Conservation (phyloP, 2,329 filamentous ascomycete species). For the Ophiostoma piceae region DNA sequence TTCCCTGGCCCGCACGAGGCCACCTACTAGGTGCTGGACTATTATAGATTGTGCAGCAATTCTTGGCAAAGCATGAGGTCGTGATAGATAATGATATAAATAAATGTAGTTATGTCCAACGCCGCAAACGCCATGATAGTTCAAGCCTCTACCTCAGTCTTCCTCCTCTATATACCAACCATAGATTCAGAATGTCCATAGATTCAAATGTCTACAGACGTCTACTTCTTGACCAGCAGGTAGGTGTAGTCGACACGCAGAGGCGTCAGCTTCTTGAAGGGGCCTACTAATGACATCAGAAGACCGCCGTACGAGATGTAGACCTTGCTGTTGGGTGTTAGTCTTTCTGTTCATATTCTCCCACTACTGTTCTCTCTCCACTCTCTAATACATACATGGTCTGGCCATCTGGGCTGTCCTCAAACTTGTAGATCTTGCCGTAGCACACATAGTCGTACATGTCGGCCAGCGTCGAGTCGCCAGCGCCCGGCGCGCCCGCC, state of each 20-base stretch:
- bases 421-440: conserved; percentile 84
- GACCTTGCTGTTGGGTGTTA: conserved; percentile 61
- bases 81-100: neutral
- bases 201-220: too few relatives aligned
- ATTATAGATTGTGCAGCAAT: too few relatives aligned
- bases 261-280: conserved; percentile 90
- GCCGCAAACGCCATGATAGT: conserved; percentile 6
- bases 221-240: conserved; percentile 83
- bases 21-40: conserved; percentile 27
- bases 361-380: neutral
- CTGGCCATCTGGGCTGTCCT: conserved; percentile 71
- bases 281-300: conserved; percentile 83
- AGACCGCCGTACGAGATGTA: conserved; percentile 93
- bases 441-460: conserved; percentile 84
- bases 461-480: conserved; percentile 62
- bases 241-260: conserved; percentile 92
- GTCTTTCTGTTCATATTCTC: neutral
- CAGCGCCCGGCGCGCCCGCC: conserved; percentile 34
- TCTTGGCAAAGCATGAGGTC: neutral
- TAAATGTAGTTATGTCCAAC: conserved; percentile 4
- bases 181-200: too few relatives aligned
- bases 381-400: conserved; percentile 63
- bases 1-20: conserved; percentile 59
- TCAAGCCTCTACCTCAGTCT: neutral
- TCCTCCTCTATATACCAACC: neutral